phyloP scores from a whole-genome alignment of 345 rosid species.

The Ceriops tagal region DNA sequence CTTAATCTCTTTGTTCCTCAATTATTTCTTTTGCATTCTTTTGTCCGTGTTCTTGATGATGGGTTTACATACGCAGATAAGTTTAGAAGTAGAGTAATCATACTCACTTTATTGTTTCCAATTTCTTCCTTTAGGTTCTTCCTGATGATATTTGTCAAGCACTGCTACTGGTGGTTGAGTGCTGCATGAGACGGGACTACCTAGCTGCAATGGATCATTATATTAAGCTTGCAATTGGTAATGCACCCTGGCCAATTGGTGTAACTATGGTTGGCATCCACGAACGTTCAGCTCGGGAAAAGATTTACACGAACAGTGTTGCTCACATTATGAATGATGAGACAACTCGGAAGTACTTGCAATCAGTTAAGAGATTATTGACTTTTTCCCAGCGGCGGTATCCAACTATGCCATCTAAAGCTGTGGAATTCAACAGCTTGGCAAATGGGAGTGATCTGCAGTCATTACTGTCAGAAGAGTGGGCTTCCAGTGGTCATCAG shows the following conservation, averaged over 20 bases:
- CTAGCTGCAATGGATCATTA: conserved; percentile 98
- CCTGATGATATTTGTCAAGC: conserved; percentile 87
- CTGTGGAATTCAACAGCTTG: conserved; percentile 94
- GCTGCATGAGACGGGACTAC: conserved; percentile 90
- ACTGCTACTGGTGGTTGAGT: conserved; percentile 64
- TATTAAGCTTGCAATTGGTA: conserved; percentile 87
- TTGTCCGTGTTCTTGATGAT: background rate
- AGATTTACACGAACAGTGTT: conserved; percentile 93
- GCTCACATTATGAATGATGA: conserved; percentile 99
- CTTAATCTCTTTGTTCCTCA: background rate
- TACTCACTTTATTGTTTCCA: background rate
- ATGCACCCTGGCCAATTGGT: conserved; percentile 99
- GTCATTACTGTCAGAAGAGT: conserved; percentile 81
- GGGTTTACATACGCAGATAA: background rate
- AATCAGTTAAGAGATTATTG: conserved; percentile 89
- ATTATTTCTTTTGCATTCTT: background rate
- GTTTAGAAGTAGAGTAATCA: background rate
- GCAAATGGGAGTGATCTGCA: conserved; percentile 93
- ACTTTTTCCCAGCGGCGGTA: conserved; percentile 93
- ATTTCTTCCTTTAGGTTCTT: conserved; percentile 50
- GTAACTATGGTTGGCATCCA: conserved; percentile 99
- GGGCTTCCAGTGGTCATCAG: conserved; percentile 38
- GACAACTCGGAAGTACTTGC: conserved; percentile 94
- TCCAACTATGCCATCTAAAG: conserved; percentile 89
- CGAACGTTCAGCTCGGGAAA: conserved; percentile 97